Conservation (phyloP, 2,329 filamentous ascomycete genomes). For the Atkinsonella hypoxylon region DNA sequence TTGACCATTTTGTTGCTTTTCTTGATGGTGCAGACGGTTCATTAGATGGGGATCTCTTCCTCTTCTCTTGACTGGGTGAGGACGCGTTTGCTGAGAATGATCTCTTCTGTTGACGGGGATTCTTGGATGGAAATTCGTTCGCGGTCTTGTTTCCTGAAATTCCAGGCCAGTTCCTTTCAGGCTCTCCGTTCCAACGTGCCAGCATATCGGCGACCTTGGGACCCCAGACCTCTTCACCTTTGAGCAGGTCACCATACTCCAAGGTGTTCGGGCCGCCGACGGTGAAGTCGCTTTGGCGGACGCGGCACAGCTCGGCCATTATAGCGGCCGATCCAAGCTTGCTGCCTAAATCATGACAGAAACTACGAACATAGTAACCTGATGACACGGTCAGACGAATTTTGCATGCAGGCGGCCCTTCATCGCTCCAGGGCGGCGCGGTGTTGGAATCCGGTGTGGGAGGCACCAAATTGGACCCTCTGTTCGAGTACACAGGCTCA, state of each 20-base stretch:
- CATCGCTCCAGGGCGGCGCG: slow-evolving; percentile 44
- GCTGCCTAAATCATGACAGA: slow-evolving; percentile 82
- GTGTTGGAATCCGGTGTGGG: slow-evolving; percentile 32
- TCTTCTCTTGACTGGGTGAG: slow-evolving; percentile 16
- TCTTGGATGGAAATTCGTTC: slow-evolving; percentile 10
- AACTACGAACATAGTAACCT: slow-evolving; percentile 90
- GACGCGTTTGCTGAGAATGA: neutral
- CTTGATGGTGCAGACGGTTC: slow-evolving; percentile 15
- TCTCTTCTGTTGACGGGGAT: slow-evolving; percentile 5
- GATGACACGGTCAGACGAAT: slow-evolving; percentile 88
- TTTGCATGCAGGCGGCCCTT: slow-evolving; percentile 63
- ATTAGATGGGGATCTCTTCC: slow-evolving; percentile 17
- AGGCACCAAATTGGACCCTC: slow-evolving; percentile 43
- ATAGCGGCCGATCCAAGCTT: slow-evolving; percentile 71
- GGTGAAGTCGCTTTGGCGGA: slow-evolving; percentile 69
- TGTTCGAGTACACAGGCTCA: slow-evolving; percentile 25
- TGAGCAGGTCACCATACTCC: slow-evolving; percentile 63
- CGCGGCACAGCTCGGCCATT: slow-evolving; percentile 76
- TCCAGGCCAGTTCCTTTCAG: slow-evolving; percentile 15
- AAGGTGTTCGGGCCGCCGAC: slow-evolving; percentile 60
- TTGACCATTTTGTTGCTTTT: slow-evolving; percentile 13
- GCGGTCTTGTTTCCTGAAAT: slow-evolving; percentile 7
- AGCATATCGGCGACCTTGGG: slow-evolving; percentile 51
- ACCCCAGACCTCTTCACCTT: slow-evolving; percentile 73
- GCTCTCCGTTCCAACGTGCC: slow-evolving; percentile 28